Percentiles rank a stretch among this genome's conserved stretches.
These are phyloP conservation scores for Aspergillus indologenus DNA, from an alignment of 495 filamentous ascomycete species.

Conservation along the genomic window DNA sequence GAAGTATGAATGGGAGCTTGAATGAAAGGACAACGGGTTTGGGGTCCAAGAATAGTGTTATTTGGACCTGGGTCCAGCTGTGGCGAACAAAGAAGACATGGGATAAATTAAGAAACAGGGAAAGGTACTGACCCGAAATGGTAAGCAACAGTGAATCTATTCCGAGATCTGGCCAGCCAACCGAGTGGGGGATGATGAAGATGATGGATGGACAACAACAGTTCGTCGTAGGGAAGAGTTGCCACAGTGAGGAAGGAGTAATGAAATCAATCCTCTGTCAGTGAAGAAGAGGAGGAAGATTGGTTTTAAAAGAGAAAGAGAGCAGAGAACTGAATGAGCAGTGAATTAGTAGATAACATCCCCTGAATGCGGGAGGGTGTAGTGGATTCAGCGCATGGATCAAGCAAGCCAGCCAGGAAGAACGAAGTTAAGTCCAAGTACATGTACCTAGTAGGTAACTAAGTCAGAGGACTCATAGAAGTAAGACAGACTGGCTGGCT, in stretches of 20 bases:
- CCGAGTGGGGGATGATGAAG: not conserved
- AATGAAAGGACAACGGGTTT: not conserved
- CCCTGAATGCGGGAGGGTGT: not conserved
- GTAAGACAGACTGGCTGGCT: not conserved
- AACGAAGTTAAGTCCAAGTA: too few species aligned
- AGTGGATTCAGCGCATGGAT: not conserved
- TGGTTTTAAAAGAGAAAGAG: not conserved
- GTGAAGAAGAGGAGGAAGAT: not conserved
- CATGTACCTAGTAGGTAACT: too few species aligned
- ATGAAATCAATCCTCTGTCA: not conserved
- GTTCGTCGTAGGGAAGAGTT: not conserved
- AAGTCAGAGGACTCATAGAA: too few species aligned
- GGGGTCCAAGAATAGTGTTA: not conserved
- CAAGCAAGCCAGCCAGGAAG: too few species aligned
- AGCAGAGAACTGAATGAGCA: not conserved
- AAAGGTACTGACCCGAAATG: not conserved
- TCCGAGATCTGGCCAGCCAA: not conserved
- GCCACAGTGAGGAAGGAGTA: not conserved
- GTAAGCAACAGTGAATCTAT: not conserved
- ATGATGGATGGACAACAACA: not conserved
- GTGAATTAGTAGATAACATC: slow-evolving; percentile 3
- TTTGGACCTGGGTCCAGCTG: not conserved
- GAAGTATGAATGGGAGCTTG: not conserved
- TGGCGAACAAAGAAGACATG: not conserved
- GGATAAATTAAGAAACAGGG: not conserved